Evolutionary conservation across 768 basidiomycete genomes (phyloP).

Genomic region (Favolaschia claudopus): DNA sequence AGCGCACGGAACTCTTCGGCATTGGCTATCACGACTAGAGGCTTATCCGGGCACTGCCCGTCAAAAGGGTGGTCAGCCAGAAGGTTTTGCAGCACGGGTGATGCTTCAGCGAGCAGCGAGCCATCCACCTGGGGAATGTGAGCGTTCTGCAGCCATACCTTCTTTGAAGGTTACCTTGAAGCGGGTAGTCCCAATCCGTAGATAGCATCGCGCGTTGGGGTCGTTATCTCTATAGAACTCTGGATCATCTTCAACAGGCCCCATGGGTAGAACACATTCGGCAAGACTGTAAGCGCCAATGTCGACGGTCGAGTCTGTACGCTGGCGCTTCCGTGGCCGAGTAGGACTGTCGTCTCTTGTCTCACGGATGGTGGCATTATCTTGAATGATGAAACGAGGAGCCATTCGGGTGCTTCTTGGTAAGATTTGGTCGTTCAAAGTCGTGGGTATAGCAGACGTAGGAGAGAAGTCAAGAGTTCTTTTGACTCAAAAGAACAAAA

Average conservation of each 20-base stretch:
- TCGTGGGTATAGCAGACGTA: neutral
- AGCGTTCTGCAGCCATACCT: neutral
- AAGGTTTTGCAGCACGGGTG: constrained; percentile 17
- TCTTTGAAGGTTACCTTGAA: constrained; percentile 53
- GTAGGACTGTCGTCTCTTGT: constrained; percentile 30
- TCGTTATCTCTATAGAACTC: constrained; percentile 50
- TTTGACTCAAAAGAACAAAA: constrained; percentile 23
- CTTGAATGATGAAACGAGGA: constrained; percentile 41
- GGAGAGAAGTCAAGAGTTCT: too few relatives aligned
- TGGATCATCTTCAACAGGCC: constrained; percentile 37
- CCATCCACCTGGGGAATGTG: constrained; percentile 3
- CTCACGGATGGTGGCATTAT: constrained; percentile 41
- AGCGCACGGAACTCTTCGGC: neutral
- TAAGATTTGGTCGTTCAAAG: neutral
- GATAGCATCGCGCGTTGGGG: constrained; percentile 45
- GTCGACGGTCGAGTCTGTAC: constrained; percentile 35
- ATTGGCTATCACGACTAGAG: neutral
- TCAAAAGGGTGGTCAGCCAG: neutral
- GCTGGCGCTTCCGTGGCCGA: constrained; percentile 36
- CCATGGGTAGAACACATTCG: constrained; percentile 6
- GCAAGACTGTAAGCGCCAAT: constrained; percentile 20
- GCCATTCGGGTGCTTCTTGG: constrained; percentile 15
- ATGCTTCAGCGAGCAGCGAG: constrained; percentile 17
- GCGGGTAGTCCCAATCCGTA: constrained; percentile 51
- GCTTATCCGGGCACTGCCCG: neutral